Evolutionary conservation across 2,329 filamentous ascomycete species (phyloP).

Genomic region (Diaporthe eres): DNA sequence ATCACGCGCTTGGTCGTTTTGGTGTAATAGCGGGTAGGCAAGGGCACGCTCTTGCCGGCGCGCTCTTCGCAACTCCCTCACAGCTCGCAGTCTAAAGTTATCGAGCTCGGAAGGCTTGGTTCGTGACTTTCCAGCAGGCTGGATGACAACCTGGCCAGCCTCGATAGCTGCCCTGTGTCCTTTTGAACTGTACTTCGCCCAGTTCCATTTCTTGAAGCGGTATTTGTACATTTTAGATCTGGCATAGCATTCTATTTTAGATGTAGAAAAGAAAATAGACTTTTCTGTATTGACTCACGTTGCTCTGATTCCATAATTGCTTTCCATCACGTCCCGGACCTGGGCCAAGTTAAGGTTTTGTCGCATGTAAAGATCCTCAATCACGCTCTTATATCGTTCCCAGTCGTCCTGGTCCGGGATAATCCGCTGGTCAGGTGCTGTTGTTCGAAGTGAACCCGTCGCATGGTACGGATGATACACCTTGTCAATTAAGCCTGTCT

Average conservation of each 20-base stretch:
- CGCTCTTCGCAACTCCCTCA: not conserved
- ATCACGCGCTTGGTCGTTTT: not conserved
- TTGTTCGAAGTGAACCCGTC: not conserved
- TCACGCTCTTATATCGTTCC: not conserved
- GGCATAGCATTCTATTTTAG: not conserved
- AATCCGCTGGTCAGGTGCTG: not conserved
- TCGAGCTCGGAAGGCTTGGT: not conserved
- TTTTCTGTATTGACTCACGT: not conserved
- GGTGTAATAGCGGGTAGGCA: not conserved
- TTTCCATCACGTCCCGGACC: not conserved
- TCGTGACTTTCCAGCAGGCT: not conserved
- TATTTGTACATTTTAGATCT: not conserved
- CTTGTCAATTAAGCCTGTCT: not conserved
- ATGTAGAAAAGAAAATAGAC: not conserved
- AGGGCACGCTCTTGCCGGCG: not conserved
- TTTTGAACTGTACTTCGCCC: not conserved
- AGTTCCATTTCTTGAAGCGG: slow-evolving; percentile 7
- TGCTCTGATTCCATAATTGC: not conserved
- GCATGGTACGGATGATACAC: not conserved
- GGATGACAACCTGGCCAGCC: not conserved
- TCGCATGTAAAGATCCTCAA: not conserved
- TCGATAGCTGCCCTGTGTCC: not conserved
- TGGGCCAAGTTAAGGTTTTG: not conserved
- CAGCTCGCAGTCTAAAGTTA: not conserved
- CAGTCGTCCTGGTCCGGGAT: not conserved